Percentiles rank a stretch among this genome's conserved stretches.
These are phyloP conservation scores for Anethum foeniculum DNA, from an alignment of 140 eudicot species.

Conservation along the genomic window DNA sequence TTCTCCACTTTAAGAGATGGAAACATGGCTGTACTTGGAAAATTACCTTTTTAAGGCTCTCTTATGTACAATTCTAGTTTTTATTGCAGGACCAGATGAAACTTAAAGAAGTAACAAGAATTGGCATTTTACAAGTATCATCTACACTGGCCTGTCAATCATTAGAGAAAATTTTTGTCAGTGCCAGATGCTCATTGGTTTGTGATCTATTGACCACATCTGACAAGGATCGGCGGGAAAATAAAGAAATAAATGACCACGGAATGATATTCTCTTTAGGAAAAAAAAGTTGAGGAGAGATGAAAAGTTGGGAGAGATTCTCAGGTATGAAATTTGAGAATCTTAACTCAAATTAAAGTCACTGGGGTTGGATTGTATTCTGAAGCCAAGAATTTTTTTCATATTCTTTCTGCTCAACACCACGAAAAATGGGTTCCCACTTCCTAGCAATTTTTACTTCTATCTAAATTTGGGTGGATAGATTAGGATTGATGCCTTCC, in stretches of 20 bases:
- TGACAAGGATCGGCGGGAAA: constrained; percentile 23
- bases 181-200: constrained; percentile 20
- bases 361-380: constrained; percentile 6
- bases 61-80: not conserved
- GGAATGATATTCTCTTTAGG: constrained; percentile 51
- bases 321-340: constrained; percentile 1
- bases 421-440: constrained; percentile 11
- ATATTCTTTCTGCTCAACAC: constrained; percentile 9
- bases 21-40: constrained; percentile 1
- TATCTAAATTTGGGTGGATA: not conserved
- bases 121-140: not conserved
- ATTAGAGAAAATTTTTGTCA: constrained; percentile 13
- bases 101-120: not conserved
- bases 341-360: not conserved
- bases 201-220: constrained; percentile 26
- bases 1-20: constrained; percentile 9
- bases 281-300: not conserved
- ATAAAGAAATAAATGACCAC: constrained; percentile 54
- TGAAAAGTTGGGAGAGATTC: constrained; percentile 9
- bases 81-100: constrained; percentile 4
- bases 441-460: not conserved
- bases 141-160: constrained; percentile 26
- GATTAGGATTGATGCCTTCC: constrained; percentile 10
- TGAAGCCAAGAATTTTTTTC: constrained; percentile 9
- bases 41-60: constrained; percentile 1